Evolutionary conservation across 768 basidiomycete genomes (phyloP).

Genomic region (Lactifluus echinatus): DNA sequence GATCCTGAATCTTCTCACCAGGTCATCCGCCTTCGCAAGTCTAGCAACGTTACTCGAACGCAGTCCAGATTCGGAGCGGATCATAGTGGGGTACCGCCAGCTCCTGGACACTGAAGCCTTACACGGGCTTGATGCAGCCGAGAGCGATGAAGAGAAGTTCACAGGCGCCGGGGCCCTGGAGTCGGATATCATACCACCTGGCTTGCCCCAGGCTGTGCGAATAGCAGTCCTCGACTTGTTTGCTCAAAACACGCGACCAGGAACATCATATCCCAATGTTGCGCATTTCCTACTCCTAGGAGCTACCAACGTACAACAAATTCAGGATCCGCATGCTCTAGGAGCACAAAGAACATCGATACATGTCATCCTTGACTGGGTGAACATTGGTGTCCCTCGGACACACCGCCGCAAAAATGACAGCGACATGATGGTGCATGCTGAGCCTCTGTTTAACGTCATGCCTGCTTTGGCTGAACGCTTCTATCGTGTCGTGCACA

Average conservation of each 20-base stretch:
- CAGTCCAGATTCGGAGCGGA: conserved; percentile 77
- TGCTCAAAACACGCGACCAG: conserved; percentile 60
- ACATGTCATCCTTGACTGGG: conserved; percentile 71
- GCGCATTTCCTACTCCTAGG: conserved; percentile 84
- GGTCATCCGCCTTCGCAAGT: conserved; percentile 58
- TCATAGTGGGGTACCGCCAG: conserved; percentile 68
- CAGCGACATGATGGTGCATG: conserved; percentile 24
- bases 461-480: conserved; percentile 79
- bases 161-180: conserved; percentile 73
- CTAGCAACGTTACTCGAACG: conserved; percentile 72
- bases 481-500: conserved; percentile 73
- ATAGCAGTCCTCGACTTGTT: conserved; percentile 75
- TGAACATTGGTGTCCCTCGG: conserved; percentile 64
- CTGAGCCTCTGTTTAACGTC: conserved; percentile 48
- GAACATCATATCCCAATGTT: conserved; percentile 65
- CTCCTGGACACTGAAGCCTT: conserved; percentile 53
- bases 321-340: conserved; percentile 72
- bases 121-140: conserved; percentile 52
- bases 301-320: conserved; percentile 47
- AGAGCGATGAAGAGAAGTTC: conserved; percentile 47
- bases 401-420: conserved; percentile 39
- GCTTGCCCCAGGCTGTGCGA: conserved; percentile 60
- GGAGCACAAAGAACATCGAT: conserved; percentile 62
- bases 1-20: conserved; percentile 59
- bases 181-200: conserved; percentile 35